Base-by-base conservation (phyloP, 106 monocot species). In the Dendrobium officinale region DNA sequence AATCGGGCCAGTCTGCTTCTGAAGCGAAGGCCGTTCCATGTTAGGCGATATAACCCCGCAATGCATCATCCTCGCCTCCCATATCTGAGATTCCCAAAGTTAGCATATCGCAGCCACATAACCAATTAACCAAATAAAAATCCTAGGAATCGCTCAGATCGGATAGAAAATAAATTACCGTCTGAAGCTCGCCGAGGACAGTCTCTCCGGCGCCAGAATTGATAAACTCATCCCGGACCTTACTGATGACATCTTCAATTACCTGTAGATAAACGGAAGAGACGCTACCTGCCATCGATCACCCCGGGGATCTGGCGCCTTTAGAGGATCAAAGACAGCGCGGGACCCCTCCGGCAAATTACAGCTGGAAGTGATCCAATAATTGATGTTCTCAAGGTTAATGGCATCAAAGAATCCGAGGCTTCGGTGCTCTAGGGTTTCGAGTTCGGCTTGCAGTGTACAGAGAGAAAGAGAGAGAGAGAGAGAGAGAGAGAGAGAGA, bases 61-160 rank as follows among this genome's bases (percentile, higher is more conserved):
- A 55, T 98, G 94, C 80, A 99, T 80, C 98, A 95, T 91, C 84
- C 95, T 99, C 98, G 87, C 87, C 90, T 99, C 98, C 96, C 96
- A 96, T 13, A 91, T 72, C 96, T 96, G 81, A 66, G 42, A 79
- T 68, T 43, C 47, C 75, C 56, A 0, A n/a, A 2, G 4, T 47
- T 51, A 75, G 10, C 47, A 76, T 49, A 5, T 6, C 45, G 42
- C 22, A 24, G 49, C 8, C 74, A 58, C 59, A 67, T 10, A 17
- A 75, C 44, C 22, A 33, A 8, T 19, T 40, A 33, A 42, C 44
- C 22, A 33, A 8, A 27, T 40, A 33, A 42, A 72, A 80, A 67
- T 22, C 67, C 77, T 67, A 77, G 55, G 73, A 61, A 73, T 51
- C 81, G 41, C 18, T 20, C 59, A 9, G 43, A 77, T 59, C 75